Evolutionary conservation across 179 eudicot genomes (phyloP), one percentile per base, ranked within the genome.

Genomic region (Nepenthes alata): DNA sequence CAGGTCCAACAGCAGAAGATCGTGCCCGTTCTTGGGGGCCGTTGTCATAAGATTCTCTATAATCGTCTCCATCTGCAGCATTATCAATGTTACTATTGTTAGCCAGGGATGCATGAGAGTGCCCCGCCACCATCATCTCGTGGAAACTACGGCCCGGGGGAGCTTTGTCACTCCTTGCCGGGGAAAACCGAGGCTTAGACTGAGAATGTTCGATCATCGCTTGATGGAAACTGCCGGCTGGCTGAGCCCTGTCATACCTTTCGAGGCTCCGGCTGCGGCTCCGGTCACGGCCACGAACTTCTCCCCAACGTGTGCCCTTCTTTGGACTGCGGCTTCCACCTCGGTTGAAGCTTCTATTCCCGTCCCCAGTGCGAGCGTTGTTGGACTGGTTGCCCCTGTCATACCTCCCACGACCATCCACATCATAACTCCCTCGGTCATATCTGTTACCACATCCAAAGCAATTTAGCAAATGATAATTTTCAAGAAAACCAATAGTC

Each of bases 251-350:
- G n/a, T 67, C 72, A 39, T 65, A 69, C 69, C 81, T 75, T 39
- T 76, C 83, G 5, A 80, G 77, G 66, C 87, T 83, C 55, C 74
- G 78, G 60, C 84, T 80, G 13, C 85, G 83, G 67, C 78, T 83
- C 55, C 74, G 78, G 60, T 81, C 76, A 11, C 83, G 83, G 67
- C 78, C 72, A 48, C 77, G 79, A 71, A 11, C 53, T 14, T 83
- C 79, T 58, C 60, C 34, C 25, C 58, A 74, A 25, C 75, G 75
- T n/a, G 60, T 63, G 60, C 75, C 78, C 35, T 72, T 55, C 45
- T 37, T 63, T 48, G 83, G 83, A 66, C 80, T 75, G 52, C 77
- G 79, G 74, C 86, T 79, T 58, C 79, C 70, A 15, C 76, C 67
- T 7, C 79, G 66, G 16, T 63, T 70, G n/a, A 66, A 14, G 45